Evolutionary conservation across 176 grass and related monocot species (phyloP).

Genomic region (Lolium perenne): DNA sequence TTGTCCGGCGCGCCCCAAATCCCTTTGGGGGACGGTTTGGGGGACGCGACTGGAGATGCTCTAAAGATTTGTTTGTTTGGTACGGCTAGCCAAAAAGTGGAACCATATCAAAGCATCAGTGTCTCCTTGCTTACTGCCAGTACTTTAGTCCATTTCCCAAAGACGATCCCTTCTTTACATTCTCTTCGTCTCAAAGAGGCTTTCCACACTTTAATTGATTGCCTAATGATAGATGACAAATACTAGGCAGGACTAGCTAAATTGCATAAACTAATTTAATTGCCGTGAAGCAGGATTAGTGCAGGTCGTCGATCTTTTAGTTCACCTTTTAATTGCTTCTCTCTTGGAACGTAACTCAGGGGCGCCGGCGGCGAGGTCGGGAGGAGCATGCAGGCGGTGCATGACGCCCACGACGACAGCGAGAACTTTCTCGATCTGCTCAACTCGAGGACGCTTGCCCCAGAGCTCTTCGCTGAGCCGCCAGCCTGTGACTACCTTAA

Average conservation of each 20-base stretch:
- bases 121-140: conserved; percentile 22
- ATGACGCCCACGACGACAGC: conserved; percentile 54
- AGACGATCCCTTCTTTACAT: conserved; percentile 43
- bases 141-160: conserved; percentile 57
- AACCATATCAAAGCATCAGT: conserved; percentile 63
- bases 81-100: conserved; percentile 59
- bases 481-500: conserved; percentile 89
- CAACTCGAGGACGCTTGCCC: conserved; percentile 64
- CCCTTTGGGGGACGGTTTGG: too few relatives aligned
- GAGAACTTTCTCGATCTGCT: conserved; percentile 79
- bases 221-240: conserved; percentile 32
- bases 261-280: conserved; percentile 16
- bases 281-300: background rate
- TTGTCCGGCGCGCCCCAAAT: too few relatives aligned
- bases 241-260: background rate
- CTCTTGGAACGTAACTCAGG: conserved; percentile 38
- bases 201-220: conserved; percentile 44
- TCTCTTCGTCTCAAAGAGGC: background rate
- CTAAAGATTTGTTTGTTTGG: conserved; percentile 53
- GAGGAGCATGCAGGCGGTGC: conserved; percentile 53
- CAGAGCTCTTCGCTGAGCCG: conserved; percentile 68
- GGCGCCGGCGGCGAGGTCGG: conserved; percentile 53
- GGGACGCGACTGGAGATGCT: too few relatives aligned
- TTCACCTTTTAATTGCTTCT: background rate
- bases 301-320: background rate